Conservation (phyloP, 202 grass and related monocot genomes). For the Carex sylvatica region DNA sequence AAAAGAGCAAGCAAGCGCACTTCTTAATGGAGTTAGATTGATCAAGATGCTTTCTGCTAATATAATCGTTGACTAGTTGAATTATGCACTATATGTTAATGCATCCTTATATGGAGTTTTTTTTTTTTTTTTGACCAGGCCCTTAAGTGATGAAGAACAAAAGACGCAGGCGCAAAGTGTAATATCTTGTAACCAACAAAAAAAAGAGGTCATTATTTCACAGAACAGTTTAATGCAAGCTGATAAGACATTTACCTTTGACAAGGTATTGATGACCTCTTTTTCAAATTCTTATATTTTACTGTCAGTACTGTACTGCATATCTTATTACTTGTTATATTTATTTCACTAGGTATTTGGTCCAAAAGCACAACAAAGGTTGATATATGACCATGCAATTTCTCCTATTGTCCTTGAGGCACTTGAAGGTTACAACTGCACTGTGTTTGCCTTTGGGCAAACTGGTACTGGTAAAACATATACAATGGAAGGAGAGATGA, state of each 20-base stretch:
- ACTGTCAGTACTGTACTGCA: background rate
- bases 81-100: background rate
- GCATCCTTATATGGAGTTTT: slow-evolving; percentile 18
- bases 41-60: background rate
- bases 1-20: background rate
- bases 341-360: slow-evolving; percentile 68
- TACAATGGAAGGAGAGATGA: slow-evolving; percentile 85
- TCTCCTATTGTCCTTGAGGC: slow-evolving; percentile 65
- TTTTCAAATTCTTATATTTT: slow-evolving; percentile 1
- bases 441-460: slow-evolving; percentile 91
- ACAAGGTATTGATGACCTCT: slow-evolving; percentile 43
- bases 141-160: slow-evolving; percentile 63
- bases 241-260: slow-evolving; percentile 78
- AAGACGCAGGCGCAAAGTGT: slow-evolving; percentile 44
- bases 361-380: slow-evolving; percentile 64
- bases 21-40: background rate
- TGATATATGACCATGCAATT: slow-evolving; percentile 59
- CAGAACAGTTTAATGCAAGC: slow-evolving; percentile 58
- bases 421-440: slow-evolving; percentile 86
- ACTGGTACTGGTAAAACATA: slow-evolving; percentile 93
- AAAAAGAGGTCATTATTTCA: slow-evolving; percentile 57
- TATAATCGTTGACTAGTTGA: background rate
- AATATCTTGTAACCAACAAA: slow-evolving; percentile 62
- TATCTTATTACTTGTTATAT: background rate
- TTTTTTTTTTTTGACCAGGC: slow-evolving; percentile 35